These are phyloP conservation scores for Rhytidhysteron rufulum DNA, from an alignment of 2,329 filamentous ascomycete genomes.

Conservation along the genomic window DNA sequence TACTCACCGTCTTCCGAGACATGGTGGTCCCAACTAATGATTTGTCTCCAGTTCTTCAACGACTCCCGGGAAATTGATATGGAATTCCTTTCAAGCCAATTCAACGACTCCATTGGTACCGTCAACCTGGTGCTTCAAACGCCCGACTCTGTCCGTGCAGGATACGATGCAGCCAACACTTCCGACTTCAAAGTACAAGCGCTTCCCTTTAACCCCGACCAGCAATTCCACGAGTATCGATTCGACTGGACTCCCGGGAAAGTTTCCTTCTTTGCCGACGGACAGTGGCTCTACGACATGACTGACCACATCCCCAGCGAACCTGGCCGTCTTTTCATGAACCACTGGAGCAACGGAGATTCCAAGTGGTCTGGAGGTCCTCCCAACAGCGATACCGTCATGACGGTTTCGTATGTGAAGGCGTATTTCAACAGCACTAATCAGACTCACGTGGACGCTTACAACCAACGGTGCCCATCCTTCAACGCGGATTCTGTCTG, in stretches of 20 bases:
- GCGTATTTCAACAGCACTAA: slow-evolving; percentile 73
- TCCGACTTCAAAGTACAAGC: slow-evolving; percentile 55
- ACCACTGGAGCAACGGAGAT: slow-evolving; percentile 77
- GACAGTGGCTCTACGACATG: slow-evolving; percentile 54
- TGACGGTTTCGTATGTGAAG: slow-evolving; percentile 68
- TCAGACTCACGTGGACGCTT: slow-evolving; percentile 20
- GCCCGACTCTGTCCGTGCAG: slow-evolving; percentile 52
- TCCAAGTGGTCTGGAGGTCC: slow-evolving; percentile 67
- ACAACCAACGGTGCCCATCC: slow-evolving; percentile 27
- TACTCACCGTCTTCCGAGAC: neutral
- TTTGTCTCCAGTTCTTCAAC: slow-evolving; percentile 61
- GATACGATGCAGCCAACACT: slow-evolving; percentile 61
- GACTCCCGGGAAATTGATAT: slow-evolving; percentile 79
- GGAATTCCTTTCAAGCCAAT: slow-evolving; percentile 70
- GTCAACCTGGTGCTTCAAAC: slow-evolving; percentile 77
- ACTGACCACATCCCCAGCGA: slow-evolving; percentile 54
- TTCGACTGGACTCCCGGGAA: slow-evolving; percentile 65
- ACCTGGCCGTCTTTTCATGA: slow-evolving; percentile 65
- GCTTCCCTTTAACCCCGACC: slow-evolving; percentile 64
- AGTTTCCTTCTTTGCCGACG: slow-evolving; percentile 69
- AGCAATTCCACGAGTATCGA: slow-evolving; percentile 71
- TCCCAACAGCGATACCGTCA: slow-evolving; percentile 57
- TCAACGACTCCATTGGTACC: slow-evolving; percentile 54
- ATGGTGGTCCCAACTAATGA: slow-evolving; percentile 7
- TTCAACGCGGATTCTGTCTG: slow-evolving; percentile 28